Percentiles rank a stretch among this genome's conserved stretches.
These are phyloP conservation scores for Comarum palustre DNA, from an alignment of 306 rosid genomes.

Conservation along the genomic window DNA sequence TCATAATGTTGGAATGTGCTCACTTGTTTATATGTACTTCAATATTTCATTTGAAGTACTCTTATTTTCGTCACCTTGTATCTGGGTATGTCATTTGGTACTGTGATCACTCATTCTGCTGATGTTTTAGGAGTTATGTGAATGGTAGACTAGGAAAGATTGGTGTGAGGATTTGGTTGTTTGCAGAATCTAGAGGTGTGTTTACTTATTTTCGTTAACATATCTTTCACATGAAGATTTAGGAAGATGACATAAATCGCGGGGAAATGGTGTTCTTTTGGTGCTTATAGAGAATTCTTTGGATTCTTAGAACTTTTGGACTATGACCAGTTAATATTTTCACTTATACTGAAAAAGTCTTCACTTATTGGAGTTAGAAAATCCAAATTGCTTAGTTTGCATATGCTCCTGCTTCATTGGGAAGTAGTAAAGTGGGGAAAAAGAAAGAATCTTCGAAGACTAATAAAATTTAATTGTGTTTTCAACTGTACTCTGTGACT, in stretches of 20 bases:
- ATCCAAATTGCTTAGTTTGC: not conserved
- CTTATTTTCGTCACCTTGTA: slow-evolving; percentile 8
- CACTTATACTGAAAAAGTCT: not conserved
- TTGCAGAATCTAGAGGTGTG: slow-evolving; percentile 6
- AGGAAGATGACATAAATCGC: not conserved
- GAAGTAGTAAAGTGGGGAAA: not conserved
- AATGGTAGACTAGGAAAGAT: not conserved
- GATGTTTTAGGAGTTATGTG: not conserved
- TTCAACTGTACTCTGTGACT: not conserved
- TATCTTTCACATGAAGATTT: not conserved
- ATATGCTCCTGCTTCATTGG: not conserved
- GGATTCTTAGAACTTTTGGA: not conserved
- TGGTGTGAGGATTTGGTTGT: not conserved
- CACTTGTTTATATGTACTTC: not conserved
- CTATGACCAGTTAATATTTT: not conserved
- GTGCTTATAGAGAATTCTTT: not conserved
- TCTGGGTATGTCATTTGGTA: not conserved
- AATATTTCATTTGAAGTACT: not conserved
- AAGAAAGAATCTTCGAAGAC: not conserved
- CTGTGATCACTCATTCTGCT: not conserved
- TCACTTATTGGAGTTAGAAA: not conserved
- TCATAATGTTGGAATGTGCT: not conserved
- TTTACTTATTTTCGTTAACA: not conserved
- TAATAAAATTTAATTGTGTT: not conserved
- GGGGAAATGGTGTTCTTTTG: not conserved